Evolutionary conservation across 345 rosid species (phyloP), one percentile per base, ranked within the genome.

Genomic region (Eucalyptus globulus): DNA sequence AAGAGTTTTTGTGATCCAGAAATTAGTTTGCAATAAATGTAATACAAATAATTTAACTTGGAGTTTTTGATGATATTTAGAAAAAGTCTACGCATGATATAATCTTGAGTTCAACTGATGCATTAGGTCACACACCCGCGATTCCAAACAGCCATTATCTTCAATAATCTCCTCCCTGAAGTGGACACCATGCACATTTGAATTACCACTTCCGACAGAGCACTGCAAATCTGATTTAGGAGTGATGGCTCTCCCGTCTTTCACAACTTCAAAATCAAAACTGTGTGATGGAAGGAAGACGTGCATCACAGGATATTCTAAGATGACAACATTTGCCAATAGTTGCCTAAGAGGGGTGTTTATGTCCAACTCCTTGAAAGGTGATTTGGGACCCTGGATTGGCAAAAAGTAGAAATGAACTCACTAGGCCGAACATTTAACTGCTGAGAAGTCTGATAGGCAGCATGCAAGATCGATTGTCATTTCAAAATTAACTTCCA

Each of bases 271-370:
- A 93, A 97, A 96, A 90, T 94, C 94, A 86, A 26, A 92, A 72
- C 87, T 89, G 29, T 93, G 97, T 7, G 96, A 93, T 88, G 99
- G 95, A 85, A 97, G 99, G 90, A 94, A 94, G 44, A 98, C 96
- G 92, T 97, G 93, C 88, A 97, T 94, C 88, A 95, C 96, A 14
- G 99, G 99, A 92, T 96, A 95, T 92, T 97, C 99, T 87, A 97
- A 87, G 87, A 97, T 90, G 86, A 92, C 92, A 49, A 93, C 56
- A 87, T 93, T 88, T 72, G 94, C 93, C 89, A 97, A 93, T 88
- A 95, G 99, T 88, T 92, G 89, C 92, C 95, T 93, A 54, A 97
- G 34, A 47, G 98, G 91, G 87, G 96, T 91, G 89, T 90, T 93
- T 83, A 94, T 90, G 91, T 97, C 95, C 89, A 97, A 89, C 89